Percentiles rank a stretch among this genome's conserved stretches.
Evolutionary conservation across 805 yeast genomes (phyloP).

Genomic region (Blastobotrys robertii): DNA sequence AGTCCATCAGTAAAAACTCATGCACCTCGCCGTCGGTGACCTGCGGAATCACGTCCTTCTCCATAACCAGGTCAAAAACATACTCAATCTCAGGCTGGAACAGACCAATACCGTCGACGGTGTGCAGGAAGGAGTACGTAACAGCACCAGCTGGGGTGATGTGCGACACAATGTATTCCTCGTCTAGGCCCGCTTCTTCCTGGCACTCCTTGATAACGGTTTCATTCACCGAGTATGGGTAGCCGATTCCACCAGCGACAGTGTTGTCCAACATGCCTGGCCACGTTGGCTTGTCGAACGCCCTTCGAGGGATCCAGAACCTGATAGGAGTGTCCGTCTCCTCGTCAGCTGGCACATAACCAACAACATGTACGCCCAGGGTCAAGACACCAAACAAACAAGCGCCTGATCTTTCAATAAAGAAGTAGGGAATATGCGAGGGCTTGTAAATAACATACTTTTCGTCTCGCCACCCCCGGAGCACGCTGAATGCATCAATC

Average conservation of each 20-base stretch:
- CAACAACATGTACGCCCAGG: slow-evolving; percentile 83
- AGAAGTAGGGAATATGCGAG: slow-evolving; percentile 45
- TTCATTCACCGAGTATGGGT: slow-evolving; percentile 64
- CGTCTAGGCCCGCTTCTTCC: slow-evolving; percentile 81
- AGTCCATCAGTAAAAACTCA: slow-evolving; percentile 52
- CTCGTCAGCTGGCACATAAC: slow-evolving; percentile 49
- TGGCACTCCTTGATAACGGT: slow-evolving; percentile 77
- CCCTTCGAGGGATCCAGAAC: slow-evolving; percentile 77
- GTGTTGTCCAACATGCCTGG: slow-evolving; percentile 91
- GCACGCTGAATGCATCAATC: slow-evolving; percentile 16
- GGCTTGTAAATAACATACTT: slow-evolving; percentile 62
- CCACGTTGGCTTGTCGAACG: slow-evolving; percentile 71
- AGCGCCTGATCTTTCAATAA: slow-evolving; percentile 72
- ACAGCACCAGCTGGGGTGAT: slow-evolving; percentile 52
- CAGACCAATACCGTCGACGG: slow-evolving; percentile 40
- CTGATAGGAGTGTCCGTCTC: slow-evolving; percentile 32
- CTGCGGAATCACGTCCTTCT: slow-evolving; percentile 36
- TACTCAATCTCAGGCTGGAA: slow-evolving; percentile 87
- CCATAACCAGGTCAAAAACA: slow-evolving; percentile 60
- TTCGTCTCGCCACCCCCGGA: slow-evolving; percentile 72
- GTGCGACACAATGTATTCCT: slow-evolving; percentile 38
- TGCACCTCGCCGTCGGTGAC: slow-evolving; percentile 72
- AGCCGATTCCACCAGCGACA: slow-evolving; percentile 89
- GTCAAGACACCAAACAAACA: slow-evolving; percentile 78
- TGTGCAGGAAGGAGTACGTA: slow-evolving; percentile 39